Evolutionary conservation across 1,139 yeast species (phyloP).

Genomic region (Meyerozyma carpophila): DNA sequence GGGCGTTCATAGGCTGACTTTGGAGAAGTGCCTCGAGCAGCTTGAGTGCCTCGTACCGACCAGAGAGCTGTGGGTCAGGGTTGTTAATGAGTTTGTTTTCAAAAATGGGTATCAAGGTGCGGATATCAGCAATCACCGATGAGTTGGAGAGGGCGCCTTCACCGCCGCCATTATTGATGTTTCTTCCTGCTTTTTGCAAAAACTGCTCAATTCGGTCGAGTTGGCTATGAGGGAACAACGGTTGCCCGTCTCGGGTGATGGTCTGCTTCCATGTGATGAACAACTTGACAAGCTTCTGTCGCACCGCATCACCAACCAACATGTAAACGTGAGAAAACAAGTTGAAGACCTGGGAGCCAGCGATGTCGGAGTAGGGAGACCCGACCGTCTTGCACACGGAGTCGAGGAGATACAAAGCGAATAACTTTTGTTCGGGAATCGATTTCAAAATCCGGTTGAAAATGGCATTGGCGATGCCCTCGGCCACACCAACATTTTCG

Average conservation of each 20-base stretch:
- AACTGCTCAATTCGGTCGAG: slow-evolving; percentile 71
- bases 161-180: not conserved
- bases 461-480: slow-evolving; percentile 70
- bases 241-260: slow-evolving; percentile 51
- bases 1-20: slow-evolving; percentile 32
- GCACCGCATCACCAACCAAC: slow-evolving; percentile 66
- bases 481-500: slow-evolving; percentile 74
- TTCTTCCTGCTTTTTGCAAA: slow-evolving; percentile 40
- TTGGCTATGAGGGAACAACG: slow-evolving; percentile 70
- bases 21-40: slow-evolving; percentile 37
- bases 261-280: slow-evolving; percentile 80
- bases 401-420: slow-evolving; percentile 77
- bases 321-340: slow-evolving; percentile 75
- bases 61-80: slow-evolving; percentile 30
- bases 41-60: slow-evolving; percentile 37
- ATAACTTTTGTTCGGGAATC: slow-evolving; percentile 78
- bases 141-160: slow-evolving; percentile 16
- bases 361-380: slow-evolving; percentile 73
- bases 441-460: slow-evolving; percentile 49
- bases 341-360: slow-evolving; percentile 61
- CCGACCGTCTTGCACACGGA: slow-evolving; percentile 93
- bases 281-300: slow-evolving; percentile 68
- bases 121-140: slow-evolving; percentile 38
- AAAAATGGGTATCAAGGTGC: slow-evolving; percentile 35
- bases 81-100: slow-evolving; percentile 24